phyloP scores from a whole-genome alignment of 345 rosid genomes.

The Eutrema yunnanense region DNA sequence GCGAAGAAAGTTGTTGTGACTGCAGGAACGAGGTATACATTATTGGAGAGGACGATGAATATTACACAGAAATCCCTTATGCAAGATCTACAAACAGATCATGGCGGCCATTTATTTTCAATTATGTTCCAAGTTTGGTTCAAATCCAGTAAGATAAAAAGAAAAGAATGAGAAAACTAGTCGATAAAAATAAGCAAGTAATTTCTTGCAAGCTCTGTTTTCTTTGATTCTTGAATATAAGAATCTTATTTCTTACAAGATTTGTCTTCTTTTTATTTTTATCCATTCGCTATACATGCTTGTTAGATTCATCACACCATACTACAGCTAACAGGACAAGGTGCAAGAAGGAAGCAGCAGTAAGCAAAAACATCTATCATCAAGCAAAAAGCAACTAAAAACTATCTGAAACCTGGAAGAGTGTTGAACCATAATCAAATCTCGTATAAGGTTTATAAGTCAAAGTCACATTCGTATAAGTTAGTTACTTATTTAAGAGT shows the following conservation, averaged over 20 bases:
- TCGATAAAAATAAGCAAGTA: too few species aligned
- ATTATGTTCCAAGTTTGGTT: not conserved
- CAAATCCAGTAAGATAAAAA: not conserved
- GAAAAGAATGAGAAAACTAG: not conserved
- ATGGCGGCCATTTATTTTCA: not conserved
- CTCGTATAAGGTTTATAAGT: too few species aligned
- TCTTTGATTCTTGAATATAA: not conserved
- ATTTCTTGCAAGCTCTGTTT: too few species aligned
- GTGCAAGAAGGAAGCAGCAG: not conserved
- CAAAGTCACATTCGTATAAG: too few species aligned
- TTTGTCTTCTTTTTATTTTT: not conserved
- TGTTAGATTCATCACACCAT: constrained; percentile 13
- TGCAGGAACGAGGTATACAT: too few species aligned
- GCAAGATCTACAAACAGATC: not conserved
- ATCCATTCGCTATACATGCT: constrained; percentile 3
- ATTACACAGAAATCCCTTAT: too few species aligned
- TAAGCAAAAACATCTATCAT: not conserved
- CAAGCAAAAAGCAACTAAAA: not conserved
- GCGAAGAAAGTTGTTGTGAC: too few species aligned
- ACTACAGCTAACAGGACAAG: not conserved
- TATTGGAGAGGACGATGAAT: not conserved
- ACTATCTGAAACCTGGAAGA: constrained; percentile 15
- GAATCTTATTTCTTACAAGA: constrained; percentile 19
- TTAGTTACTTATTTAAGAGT: too few species aligned
- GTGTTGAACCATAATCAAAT: too few species aligned